A percentile compares a stretch with the other conserved stretches of the same genome.
Evolutionary conservation across 2,329 filamentous ascomycete species (phyloP).

Genomic region (Trichocomaceae sp.): DNA sequence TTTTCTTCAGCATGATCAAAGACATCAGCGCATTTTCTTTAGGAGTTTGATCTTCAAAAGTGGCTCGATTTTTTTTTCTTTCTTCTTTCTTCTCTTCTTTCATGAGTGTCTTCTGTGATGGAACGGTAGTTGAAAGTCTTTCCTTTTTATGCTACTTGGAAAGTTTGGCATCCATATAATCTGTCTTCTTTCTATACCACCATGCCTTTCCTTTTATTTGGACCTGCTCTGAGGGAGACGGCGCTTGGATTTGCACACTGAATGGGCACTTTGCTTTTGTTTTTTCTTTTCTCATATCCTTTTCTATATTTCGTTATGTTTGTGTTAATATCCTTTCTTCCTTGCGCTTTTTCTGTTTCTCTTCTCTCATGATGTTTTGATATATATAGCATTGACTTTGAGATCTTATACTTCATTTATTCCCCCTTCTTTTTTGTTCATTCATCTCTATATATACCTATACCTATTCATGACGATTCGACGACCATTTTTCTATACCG

Average conservation of each 20-base stretch:
- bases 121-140: neutral
- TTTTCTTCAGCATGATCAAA: neutral
- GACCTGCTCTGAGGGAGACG: neutral
- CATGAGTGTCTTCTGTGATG: too few species aligned
- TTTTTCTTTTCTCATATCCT: neutral
- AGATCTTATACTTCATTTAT: neutral
- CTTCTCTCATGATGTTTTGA: neutral
- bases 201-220: neutral
- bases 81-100: neutral
- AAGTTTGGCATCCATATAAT: neutral
- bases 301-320: neutral
- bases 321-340: constrained; percentile 2
- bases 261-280: too few species aligned
- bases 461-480: neutral
- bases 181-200: neutral
- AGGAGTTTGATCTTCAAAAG: neutral
- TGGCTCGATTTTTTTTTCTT: constrained; percentile 4
- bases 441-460: too few species aligned
- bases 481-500: neutral
- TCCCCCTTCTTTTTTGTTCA: neutral
- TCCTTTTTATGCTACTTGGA: neutral
- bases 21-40: constrained; percentile 2
- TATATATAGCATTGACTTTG: neutral
- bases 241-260: neutral
- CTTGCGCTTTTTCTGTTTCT: neutral